These are phyloP conservation scores for Brasilioporus rufonigricans DNA, from an alignment of 768 basidiomycete genomes.

Conservation along the genomic window DNA sequence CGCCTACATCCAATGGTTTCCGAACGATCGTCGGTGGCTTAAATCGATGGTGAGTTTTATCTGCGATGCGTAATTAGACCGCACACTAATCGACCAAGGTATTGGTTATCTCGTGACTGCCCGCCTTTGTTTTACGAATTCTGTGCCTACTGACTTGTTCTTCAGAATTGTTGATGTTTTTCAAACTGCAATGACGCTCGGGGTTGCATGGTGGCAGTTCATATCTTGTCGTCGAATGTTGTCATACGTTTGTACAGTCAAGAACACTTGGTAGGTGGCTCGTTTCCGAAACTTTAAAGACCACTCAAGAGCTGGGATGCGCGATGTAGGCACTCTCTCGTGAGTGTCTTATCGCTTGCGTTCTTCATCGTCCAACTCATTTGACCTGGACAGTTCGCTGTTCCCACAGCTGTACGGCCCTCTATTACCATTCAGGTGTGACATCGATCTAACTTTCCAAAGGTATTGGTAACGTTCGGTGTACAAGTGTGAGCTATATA, in stretches of 20 bases:
- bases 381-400: not conserved
- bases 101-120: not conserved
- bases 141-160: not conserved
- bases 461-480: not conserved
- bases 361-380: not conserved
- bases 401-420: not conserved
- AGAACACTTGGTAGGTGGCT: not conserved
- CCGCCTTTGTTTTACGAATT: not conserved
- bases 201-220: not conserved
- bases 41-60: not conserved
- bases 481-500: not conserved
- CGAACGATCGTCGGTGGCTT: not conserved
- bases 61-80: no score
- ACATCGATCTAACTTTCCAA: not conserved
- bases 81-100: not conserved
- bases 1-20: slow-evolving; percentile 3
- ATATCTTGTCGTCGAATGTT: slow-evolving; percentile 3
- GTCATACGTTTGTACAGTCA: not conserved
- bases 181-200: not conserved
- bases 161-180: not conserved
- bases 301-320: not conserved
- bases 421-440: not conserved
- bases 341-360: not conserved
- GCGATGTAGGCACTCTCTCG: not conserved
- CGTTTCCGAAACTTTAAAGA: not conserved